Percentiles rank a stretch among this genome's conserved stretches.
Evolutionary conservation across 1,139 yeast genomes (phyloP).

Genomic region (Debaryomyces sp.): DNA sequence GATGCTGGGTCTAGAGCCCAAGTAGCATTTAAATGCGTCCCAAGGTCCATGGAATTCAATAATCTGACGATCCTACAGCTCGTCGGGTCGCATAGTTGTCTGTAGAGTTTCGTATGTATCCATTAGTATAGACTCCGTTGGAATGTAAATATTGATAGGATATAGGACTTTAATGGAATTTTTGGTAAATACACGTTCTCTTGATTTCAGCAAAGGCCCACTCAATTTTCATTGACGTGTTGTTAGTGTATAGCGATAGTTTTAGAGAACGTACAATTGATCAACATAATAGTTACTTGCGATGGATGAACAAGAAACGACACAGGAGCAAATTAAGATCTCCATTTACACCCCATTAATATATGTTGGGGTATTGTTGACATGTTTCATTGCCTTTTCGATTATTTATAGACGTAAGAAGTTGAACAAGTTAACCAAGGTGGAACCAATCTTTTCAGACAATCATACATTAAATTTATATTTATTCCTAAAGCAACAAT

Average conservation of each 20-base stretch:
- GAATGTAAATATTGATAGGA: not conserved
- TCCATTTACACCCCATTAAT: conserved; percentile 86
- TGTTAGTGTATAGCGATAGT: not conserved
- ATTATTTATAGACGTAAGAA: conserved; percentile 66
- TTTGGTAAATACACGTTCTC: conserved; percentile 1
- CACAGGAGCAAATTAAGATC: conserved; percentile 43
- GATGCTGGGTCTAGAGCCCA: not conserved
- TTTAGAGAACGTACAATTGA: not conserved
- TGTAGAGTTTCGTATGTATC: not conserved
- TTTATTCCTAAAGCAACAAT: conserved; percentile 54
- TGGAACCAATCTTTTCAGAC: conserved; percentile 72
- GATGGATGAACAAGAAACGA: conserved; percentile 34
- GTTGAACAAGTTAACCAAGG: conserved; percentile 51
- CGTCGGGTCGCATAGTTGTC: not conserved
- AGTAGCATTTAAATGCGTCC: not conserved
- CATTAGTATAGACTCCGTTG: not conserved
- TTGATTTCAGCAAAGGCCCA: not conserved
- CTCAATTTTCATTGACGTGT: conserved; percentile 11
- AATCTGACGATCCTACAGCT: not conserved
- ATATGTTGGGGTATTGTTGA: conserved; percentile 70
- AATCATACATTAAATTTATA: conserved; percentile 70
- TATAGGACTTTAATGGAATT: not conserved
- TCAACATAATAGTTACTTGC: not conserved
- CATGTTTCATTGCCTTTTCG: conserved; percentile 77
- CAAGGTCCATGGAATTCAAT: not conserved